Evolutionary conservation across 2,329 filamentous ascomycete species (phyloP), one percentile per base, ranked within the genome.

Genomic region (Microascus cirrosus): DNA sequence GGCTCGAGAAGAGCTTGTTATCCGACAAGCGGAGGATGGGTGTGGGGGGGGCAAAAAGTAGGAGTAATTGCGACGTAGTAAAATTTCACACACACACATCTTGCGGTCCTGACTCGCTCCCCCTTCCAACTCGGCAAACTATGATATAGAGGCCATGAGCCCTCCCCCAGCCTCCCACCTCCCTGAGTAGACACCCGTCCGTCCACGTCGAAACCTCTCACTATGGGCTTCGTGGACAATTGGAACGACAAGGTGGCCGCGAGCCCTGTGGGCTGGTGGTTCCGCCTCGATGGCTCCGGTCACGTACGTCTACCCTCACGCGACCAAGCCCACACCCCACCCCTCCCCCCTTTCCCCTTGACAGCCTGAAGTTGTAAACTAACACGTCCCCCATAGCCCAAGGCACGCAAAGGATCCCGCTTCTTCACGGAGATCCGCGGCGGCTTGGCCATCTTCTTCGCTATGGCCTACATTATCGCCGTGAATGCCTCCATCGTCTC

Each of bases 391-490:
- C 12, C 24, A 11, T 6, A 89, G 85, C 81, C 79, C 62, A 81
- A 77, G 64, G 85, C 89, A 70, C 83, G 89, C 57, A 86, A 89
- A 67, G 85, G 85, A 24, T 86, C 89, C 35, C 79, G 80, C 64
- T 95, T 95, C 75, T 83, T 89, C 65, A 95, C 90, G 54, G 90
- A 95, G 73, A 77, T 95, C 57, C 86, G 90, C 61, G 90, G 88
- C 60, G 90, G 90, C 54, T 73, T 95, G 42, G 89, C 89, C 28
- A 91, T 88, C 68, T 90, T 91, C 72, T 87, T 89, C 68, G 81
- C 81, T 64, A 78, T 80, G 73, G 73, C 74, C 61, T 79, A 79
- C 66, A 80, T 81, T 60, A 74, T 81, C 62, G 74, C 78, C 61
- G 78, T 81, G 63, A 77, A 82, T 65, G 70, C 75, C 12, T 74